phyloP scores from a whole-genome alignment of 75 land plant genomes.

The Cunninghamia lanceolata region DNA sequence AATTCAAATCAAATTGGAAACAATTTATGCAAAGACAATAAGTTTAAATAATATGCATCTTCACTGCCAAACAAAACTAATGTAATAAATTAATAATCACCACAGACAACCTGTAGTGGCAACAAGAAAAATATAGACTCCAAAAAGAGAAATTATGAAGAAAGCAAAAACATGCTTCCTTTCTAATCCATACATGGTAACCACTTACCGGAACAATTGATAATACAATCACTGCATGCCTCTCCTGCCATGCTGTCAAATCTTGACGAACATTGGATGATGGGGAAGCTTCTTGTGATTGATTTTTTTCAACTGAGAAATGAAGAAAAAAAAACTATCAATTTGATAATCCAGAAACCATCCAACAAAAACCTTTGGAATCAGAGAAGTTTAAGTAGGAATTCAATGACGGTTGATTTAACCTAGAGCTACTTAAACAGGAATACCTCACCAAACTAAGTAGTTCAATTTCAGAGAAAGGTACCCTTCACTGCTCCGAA shows the following conservation, averaged over 20 bases:
- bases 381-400: background rate
- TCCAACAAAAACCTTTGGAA: background rate
- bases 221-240: constrained; percentile 84
- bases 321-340: background rate
- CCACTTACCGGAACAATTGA: constrained; percentile 68
- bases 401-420: background rate
- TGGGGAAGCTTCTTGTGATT: constrained; percentile 35
- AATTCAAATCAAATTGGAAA: background rate
- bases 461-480: background rate
- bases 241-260: constrained; percentile 85
- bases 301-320: constrained; percentile 41
- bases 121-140: background rate
- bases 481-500: background rate
- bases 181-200: background rate
- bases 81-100: background rate
- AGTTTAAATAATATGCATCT: background rate
- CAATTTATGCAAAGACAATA: background rate
- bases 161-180: background rate
- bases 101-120: background rate
- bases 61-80: background rate
- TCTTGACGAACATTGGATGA: constrained; percentile 78
- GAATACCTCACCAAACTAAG: background rate
- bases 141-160: background rate
- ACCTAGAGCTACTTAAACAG: background rate
- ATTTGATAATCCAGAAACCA: background rate